Conservation (phyloP, 768 basidiomycete genomes). For the Epithele typhae region DNA sequence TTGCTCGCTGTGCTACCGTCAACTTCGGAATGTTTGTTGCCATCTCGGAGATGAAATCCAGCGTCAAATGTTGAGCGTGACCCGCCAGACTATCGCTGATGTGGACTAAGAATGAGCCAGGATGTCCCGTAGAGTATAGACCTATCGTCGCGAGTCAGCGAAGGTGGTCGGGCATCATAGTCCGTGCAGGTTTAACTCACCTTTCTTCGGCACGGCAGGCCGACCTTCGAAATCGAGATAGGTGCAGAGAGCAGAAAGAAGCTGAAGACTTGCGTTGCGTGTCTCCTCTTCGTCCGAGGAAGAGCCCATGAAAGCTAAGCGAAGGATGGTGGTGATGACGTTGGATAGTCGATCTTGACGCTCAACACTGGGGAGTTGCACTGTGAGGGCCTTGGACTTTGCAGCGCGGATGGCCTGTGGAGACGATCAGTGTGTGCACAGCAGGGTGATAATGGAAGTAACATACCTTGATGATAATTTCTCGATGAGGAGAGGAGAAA, state of each 20-base stretch:
- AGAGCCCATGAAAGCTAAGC: conserved; percentile 78
- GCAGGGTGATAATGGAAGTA: neutral
- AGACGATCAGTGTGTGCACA: neutral
- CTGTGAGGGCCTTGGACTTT: conserved; percentile 64
- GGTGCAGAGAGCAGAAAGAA: conserved; percentile 71
- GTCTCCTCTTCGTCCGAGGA: conserved; percentile 71
- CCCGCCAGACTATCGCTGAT: conserved; percentile 70
- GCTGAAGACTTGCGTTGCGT: conserved; percentile 74
- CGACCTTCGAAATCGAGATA: conserved; percentile 76
- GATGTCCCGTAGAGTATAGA: conserved; percentile 66
- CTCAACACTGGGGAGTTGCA: conserved; percentile 48
- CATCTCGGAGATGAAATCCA: conserved; percentile 89
- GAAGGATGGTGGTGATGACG: conserved; percentile 81
- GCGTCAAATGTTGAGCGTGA: conserved; percentile 75
- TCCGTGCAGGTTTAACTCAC: conserved; percentile 32
- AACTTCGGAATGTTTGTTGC: conserved; percentile 56
- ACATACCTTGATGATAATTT: conserved; percentile 70
- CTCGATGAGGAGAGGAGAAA: conserved; percentile 67
- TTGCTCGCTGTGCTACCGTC: conserved; percentile 52
- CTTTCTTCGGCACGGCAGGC: conserved; percentile 65
- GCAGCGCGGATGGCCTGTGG: conserved; percentile 67
- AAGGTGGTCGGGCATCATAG: neutral
- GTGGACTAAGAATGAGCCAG: conserved; percentile 53
- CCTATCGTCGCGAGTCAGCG: too few species aligned
- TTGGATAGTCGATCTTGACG: conserved; percentile 78